These are phyloP conservation scores for Echeveria elegans DNA, from an alignment of 164 flowering plant species.

Conservation along the genomic window DNA sequence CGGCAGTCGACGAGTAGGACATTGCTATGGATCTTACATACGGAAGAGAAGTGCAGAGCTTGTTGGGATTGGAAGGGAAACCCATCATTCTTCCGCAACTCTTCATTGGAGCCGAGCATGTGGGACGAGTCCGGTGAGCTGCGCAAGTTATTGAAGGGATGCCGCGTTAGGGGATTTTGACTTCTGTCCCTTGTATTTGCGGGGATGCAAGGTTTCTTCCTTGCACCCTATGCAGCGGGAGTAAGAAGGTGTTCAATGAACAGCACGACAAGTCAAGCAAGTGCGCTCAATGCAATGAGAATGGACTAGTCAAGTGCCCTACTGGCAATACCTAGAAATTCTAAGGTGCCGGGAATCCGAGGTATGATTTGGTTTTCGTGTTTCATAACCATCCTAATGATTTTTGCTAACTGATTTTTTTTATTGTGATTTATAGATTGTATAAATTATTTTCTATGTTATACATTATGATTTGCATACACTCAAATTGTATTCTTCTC, in stretches of 20 bases:
- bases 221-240: neutral
- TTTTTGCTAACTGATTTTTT: no score
- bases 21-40: neutral
- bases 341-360: neutral
- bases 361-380: neutral
- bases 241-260: neutral
- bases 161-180: neutral
- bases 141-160: neutral
- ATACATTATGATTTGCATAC: no score
- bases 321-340: neutral
- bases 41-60: neutral
- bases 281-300: constrained; percentile 1
- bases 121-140: neutral
- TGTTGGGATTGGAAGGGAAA: neutral
- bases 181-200: neutral
- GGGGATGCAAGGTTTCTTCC: neutral
- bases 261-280: neutral
- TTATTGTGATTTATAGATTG: no score
- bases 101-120: neutral
- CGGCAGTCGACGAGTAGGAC: neutral
- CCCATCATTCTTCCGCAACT: neutral
- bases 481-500: no score
- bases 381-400: no score
- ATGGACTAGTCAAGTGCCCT: neutral
- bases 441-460: no score